phyloP scores from a whole-genome alignment of 306 rosid genomes.

The Quercus dentata region DNA sequence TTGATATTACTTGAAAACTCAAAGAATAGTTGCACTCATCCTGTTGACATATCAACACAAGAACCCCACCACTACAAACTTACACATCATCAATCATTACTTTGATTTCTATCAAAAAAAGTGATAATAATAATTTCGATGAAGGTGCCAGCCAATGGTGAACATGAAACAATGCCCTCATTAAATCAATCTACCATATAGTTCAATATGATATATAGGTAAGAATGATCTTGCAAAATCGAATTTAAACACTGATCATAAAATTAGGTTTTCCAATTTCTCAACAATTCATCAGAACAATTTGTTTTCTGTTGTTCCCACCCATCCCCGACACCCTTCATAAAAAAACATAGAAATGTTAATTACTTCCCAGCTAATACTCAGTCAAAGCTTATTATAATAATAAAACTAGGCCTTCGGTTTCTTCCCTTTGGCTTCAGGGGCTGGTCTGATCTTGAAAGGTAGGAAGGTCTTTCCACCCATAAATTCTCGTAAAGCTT shows the following conservation, averaged over 20 bases:
- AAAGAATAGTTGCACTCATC: background rate
- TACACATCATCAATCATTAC: background rate
- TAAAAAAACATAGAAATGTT: background rate
- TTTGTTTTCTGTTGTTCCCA: background rate
- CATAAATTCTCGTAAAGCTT: conserved; percentile 66
- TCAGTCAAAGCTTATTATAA: conserved; percentile 27
- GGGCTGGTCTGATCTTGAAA: conserved; percentile 57
- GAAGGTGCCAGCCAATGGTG: background rate
- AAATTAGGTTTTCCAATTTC: conserved; percentile 6
- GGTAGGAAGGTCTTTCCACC: conserved; percentile 80
- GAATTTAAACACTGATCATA: background rate
- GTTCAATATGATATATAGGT: background rate
- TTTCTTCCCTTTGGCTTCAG: conserved; percentile 96
- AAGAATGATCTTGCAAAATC: background rate
- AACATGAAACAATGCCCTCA: background rate
- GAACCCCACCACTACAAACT: background rate
- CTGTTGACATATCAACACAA: background rate
- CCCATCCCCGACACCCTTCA: background rate
- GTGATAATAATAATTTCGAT: no score
- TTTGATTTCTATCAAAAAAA: background rate
- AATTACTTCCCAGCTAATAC: conserved; percentile 22
- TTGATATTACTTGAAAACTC: background rate
- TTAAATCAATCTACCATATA: no score
- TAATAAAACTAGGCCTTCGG: conserved; percentile 73
- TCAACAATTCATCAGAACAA: background rate